phyloP scores from a whole-genome alignment of 2,329 filamentous ascomycete genomes.

The Thermomyces lanuginosus region DNA sequence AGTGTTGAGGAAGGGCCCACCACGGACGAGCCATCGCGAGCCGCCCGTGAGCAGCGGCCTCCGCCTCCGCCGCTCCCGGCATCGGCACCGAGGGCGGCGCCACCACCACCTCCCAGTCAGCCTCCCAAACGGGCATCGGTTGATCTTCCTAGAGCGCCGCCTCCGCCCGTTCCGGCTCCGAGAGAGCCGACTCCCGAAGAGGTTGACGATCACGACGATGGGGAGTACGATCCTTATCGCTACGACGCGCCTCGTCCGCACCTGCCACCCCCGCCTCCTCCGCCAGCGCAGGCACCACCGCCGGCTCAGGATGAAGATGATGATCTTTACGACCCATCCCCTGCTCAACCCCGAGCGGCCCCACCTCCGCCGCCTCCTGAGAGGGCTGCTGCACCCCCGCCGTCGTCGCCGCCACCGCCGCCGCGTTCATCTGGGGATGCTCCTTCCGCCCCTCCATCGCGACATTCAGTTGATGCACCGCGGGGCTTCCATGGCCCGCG shows the following conservation, averaged over 20 bases:
- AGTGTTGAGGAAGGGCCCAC: conserved; percentile 53
- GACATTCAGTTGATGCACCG: conserved; percentile 50
- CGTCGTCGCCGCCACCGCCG: conserved; percentile 18
- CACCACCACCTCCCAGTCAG: conserved; percentile 50
- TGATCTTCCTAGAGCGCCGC: conserved; percentile 56
- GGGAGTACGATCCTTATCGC: conserved; percentile 35
- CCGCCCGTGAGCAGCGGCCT: conserved; percentile 20
- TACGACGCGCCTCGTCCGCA: conserved; percentile 29
- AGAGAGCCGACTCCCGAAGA: conserved; percentile 27
- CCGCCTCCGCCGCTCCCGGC: conserved; percentile 37
- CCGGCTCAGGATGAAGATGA: conserved; percentile 24
- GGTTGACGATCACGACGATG: conserved; percentile 28
- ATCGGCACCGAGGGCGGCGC: conserved; percentile 42
- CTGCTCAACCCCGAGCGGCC: conserved; percentile 18
- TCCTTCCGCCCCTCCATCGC: conserved; percentile 25
- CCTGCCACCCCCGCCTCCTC: conserved; percentile 12
- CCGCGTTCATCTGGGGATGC: conserved; percentile 15
- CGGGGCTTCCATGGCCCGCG: conserved; percentile 36
- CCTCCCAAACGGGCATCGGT: conserved; percentile 46
- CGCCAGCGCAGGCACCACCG: conserved; percentile 9
- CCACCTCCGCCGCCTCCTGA: conserved; percentile 16
- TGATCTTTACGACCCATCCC: conserved; percentile 32
- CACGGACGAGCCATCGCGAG: no score
- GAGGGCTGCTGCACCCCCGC: conserved; percentile 31
- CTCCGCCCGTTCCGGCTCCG: conserved; percentile 42